Base-by-base conservation (phyloP, 192 early-diverging fungal species). In the Coemansia javaensis region DNA sequence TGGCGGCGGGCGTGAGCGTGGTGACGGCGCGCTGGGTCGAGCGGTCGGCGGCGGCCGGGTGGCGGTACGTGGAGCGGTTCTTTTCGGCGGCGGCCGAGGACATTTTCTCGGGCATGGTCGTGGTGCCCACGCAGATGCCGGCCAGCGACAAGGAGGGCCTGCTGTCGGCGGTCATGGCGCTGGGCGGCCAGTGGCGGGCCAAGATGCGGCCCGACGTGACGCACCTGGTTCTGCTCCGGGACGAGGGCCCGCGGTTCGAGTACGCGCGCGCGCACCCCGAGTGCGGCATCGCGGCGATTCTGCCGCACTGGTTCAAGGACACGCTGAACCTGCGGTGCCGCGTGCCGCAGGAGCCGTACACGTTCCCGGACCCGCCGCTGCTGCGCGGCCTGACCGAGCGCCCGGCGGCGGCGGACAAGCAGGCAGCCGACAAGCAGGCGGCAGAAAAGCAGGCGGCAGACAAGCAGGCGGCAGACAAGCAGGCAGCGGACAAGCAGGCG, bases 271-370 rank as follows among this genome's bases (percentile, higher is more conserved):
- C 49, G 28, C 52, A 71, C 37, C 65, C 63, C 14, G 71, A 79
- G 46, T 47, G 71, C 23, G 72, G 65, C n/a, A 76, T 85, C 30
- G 77, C 59, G 39, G 37, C 81, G 12, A 68, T 90, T 42, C 56
- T 90, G 22, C 86, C 86, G 31, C 83, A 87, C 40, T 90, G 83
- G 79, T 84, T 90, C 56, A 77, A 86, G 32, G 77, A 79, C 32
- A 82, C 80, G 44, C 59, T 85, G 21, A 80, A 78, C 33, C 39
- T 87, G 25, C 65, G 67, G 34, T 45, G 71, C 21, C 38, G 53
- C 14, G 56, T 85, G 35, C 63, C 75, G 0, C 78, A 81, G 53
- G 71, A 78, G 51, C 44, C 59, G 17, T 77, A 72, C 44, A 14
- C 59, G 44, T 77, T 77, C 40, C 79, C 75, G 7, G 44, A 77